phyloP scores from a whole-genome alignment of 129 eudicot species.

The Saussurea involucrata region DNA sequence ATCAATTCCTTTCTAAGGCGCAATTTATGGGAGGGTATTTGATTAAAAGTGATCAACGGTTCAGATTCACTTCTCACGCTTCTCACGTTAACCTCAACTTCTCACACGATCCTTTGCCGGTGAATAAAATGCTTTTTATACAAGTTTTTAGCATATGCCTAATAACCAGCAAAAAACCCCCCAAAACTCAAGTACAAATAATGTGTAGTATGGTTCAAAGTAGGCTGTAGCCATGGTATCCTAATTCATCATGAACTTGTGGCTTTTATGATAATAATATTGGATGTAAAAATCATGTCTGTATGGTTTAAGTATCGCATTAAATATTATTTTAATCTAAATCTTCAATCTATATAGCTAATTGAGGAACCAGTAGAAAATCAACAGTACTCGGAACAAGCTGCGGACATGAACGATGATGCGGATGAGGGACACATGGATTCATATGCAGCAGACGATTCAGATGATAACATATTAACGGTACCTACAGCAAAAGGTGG shows the following conservation, averaged over 20 bases:
- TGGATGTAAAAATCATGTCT: background rate
- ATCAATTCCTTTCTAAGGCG: no score
- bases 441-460: slow-evolving; percentile 52
- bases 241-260: background rate
- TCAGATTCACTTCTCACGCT: no score
- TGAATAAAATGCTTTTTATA: background rate
- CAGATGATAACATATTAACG: slow-evolving; percentile 59
- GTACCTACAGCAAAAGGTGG: slow-evolving; percentile 71
- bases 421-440: slow-evolving; percentile 38
- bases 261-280: background rate
- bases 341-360: slow-evolving; percentile 28
- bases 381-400: slow-evolving; percentile 31
- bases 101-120: no score
- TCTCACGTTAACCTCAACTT: no score
- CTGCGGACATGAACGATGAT: slow-evolving; percentile 39
- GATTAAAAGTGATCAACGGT: no score
- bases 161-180: background rate
- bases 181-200: background rate
- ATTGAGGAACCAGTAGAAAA: slow-evolving; percentile 39
- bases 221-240: background rate
- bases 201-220: background rate
- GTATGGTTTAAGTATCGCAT: background rate
- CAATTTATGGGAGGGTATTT: no score
- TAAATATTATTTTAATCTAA: no score
- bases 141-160: background rate